Evolutionary conservation across 345 rosid genomes (phyloP).

Genomic region (Camelina sativa): DNA sequence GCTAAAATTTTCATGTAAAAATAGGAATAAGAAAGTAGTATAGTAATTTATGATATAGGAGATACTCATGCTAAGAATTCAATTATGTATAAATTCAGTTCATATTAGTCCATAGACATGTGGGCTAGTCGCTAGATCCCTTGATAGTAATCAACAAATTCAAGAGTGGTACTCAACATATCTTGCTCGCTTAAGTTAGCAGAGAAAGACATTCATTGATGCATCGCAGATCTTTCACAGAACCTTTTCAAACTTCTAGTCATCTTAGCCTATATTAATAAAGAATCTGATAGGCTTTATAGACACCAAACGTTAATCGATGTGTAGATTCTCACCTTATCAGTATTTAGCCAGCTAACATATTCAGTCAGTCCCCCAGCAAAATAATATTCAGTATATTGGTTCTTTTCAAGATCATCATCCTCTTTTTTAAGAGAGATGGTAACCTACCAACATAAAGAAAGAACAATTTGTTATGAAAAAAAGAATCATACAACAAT

Average conservation of each 20-base stretch:
- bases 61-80: conserved; percentile 4
- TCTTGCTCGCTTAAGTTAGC: conserved; percentile 22
- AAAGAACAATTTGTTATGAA: conserved; percentile 6
- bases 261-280: conserved; percentile 12
- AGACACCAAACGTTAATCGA: conserved; percentile 1
- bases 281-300: conserved; percentile 7
- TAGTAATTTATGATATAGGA: background rate
- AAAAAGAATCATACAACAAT: conserved; percentile 10
- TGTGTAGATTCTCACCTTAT: conserved; percentile 79
- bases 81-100: conserved; percentile 10
- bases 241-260: background rate
- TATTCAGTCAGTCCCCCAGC: conserved; percentile 94
- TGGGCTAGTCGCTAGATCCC: conserved; percentile 1
- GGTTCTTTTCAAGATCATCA: conserved; percentile 63
- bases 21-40: background rate
- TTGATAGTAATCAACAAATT: conserved; percentile 7
- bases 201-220: conserved; percentile 13
- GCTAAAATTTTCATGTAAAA: conserved; percentile 17
- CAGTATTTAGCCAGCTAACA: conserved; percentile 87
- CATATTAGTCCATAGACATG: background rate
- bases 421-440: conserved; percentile 66
- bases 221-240: background rate
- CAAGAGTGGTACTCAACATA: conserved; percentile 22
- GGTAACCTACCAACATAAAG: conserved; percentile 63
- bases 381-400: conserved; percentile 66